phyloP scores from a whole-genome alignment of 164 flowering plant genomes.

The Malania oleifera region DNA sequence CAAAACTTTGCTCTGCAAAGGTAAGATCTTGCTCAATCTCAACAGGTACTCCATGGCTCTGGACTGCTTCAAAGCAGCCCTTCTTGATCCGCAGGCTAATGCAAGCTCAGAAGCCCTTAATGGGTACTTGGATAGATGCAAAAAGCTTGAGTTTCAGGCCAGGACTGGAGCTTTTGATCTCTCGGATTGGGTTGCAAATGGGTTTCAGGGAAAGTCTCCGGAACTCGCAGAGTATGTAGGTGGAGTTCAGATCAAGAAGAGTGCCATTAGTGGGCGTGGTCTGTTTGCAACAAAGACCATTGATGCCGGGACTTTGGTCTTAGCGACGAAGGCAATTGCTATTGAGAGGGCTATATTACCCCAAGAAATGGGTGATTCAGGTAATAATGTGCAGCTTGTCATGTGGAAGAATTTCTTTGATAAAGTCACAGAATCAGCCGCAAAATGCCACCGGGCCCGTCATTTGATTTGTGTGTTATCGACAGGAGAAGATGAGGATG shows the following conservation, averaged over 20 bases:
- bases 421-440: constrained; percentile 37
- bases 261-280: constrained; percentile 69
- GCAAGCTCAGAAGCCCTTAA: constrained; percentile 40
- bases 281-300: constrained; percentile 59
- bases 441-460: constrained; percentile 36
- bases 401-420: constrained; percentile 90
- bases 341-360: constrained; percentile 68
- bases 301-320: constrained; percentile 58
- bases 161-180: constrained; percentile 73
- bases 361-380: constrained; percentile 29
- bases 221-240: constrained; percentile 75
- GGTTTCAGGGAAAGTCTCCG: constrained; percentile 56
- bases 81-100: constrained; percentile 35
- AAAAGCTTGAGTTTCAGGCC: constrained; percentile 59
- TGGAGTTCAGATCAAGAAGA: constrained; percentile 51
- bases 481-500: constrained; percentile 55
- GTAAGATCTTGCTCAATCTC: constrained; percentile 58
- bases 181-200: constrained; percentile 68
- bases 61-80: constrained; percentile 54
- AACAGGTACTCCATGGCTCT: constrained; percentile 50
- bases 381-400: constrained; percentile 51
- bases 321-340: constrained; percentile 74
- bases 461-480: constrained; percentile 43
- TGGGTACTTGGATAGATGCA: constrained; percentile 60
- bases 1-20: constrained; percentile 81